Conservation (phyloP, 1,284 basidiomycete genomes). For the Malassezia dermatis region DNA sequence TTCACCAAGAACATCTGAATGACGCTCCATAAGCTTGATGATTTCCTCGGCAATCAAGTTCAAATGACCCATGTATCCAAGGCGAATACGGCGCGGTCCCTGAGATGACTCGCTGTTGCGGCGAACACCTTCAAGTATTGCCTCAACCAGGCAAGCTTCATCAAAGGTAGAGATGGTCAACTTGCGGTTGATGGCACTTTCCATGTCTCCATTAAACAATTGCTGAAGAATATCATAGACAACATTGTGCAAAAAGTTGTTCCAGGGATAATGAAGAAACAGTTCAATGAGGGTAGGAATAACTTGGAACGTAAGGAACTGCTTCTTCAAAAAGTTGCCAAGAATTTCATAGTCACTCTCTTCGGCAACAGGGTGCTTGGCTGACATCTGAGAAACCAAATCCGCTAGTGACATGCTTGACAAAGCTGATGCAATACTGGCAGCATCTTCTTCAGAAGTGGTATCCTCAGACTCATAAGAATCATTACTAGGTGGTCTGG, state of each 20-base stretch:
- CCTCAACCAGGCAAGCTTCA: conserved; percentile 30
- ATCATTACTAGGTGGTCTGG: not conserved
- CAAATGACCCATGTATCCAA: conserved; percentile 92
- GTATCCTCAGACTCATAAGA: not conserved
- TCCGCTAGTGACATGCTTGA: conserved; percentile 39
- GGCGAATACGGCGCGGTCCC: conserved; percentile 34
- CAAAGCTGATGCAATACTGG: conserved; percentile 30
- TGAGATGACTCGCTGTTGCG: conserved; percentile 35
- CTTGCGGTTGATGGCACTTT: conserved; percentile 35
- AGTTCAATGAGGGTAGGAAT: conserved; percentile 50
- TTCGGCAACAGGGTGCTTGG: conserved; percentile 19
- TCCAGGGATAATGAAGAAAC: conserved; percentile 93
- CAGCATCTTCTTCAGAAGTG: conserved; percentile 18
- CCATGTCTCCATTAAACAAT: conserved; percentile 75
- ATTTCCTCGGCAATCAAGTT: conserved; percentile 86
- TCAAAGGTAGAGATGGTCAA: conserved; percentile 41
- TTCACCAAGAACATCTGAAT: conserved; percentile 53
- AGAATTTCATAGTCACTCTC: conserved; percentile 9
- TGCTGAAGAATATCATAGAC: conserved; percentile 96
- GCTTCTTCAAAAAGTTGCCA: conserved; percentile 40
- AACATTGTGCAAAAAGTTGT: conserved; percentile 94
- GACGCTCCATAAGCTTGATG: conserved; percentile 69
- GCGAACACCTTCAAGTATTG: conserved; percentile 38
- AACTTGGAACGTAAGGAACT: conserved; percentile 40
- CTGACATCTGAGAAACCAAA: conserved; percentile 26